Evolutionary conservation across 179 eudicot species (phyloP).

Genomic region (Gypsophila paniculata): DNA sequence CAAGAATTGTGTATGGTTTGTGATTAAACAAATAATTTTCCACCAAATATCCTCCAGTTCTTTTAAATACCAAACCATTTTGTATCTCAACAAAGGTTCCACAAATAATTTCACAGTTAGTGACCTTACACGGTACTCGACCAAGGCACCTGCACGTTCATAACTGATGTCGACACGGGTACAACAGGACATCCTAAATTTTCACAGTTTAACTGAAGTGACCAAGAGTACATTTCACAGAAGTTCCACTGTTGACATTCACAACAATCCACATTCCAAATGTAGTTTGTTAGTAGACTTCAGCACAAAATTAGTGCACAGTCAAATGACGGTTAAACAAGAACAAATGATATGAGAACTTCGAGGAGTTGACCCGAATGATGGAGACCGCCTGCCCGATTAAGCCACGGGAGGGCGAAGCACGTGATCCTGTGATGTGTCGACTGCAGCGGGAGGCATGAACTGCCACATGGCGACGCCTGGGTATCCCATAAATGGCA

Average conservation of each 20-base stretch:
- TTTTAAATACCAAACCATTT: no score
- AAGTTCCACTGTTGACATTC: constrained; percentile 30
- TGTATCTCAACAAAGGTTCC: no score
- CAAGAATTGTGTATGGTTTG: no score
- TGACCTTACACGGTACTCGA: no score
- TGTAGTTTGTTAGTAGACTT: constrained; percentile 40
- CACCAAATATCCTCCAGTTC: no score
- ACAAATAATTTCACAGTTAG: no score
- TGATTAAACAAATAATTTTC: no score
- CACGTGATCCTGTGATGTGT: constrained; percentile 77
- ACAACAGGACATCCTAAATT: no score
- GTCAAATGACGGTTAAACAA: constrained; percentile 18
- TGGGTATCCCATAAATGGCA: constrained; percentile 70
- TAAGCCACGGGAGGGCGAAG: constrained; percentile 86
- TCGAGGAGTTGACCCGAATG: constrained; percentile 8
- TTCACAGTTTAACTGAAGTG: constrained; percentile 3
- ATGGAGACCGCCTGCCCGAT: constrained; percentile 17
- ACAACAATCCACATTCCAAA: constrained; percentile 31
- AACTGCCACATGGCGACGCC: constrained; percentile 95
- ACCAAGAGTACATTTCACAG: no score
- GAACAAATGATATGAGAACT: constrained; percentile 19
- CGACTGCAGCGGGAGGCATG: constrained; percentile 84
- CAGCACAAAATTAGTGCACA: constrained; percentile 30
- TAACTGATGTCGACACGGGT: no score
- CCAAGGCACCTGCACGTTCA: no score